Evolutionary conservation across 108 stramenopile species (phyloP), one percentile per base, ranked within the genome.

Genomic region (Cyclotella kingstonii): DNA sequence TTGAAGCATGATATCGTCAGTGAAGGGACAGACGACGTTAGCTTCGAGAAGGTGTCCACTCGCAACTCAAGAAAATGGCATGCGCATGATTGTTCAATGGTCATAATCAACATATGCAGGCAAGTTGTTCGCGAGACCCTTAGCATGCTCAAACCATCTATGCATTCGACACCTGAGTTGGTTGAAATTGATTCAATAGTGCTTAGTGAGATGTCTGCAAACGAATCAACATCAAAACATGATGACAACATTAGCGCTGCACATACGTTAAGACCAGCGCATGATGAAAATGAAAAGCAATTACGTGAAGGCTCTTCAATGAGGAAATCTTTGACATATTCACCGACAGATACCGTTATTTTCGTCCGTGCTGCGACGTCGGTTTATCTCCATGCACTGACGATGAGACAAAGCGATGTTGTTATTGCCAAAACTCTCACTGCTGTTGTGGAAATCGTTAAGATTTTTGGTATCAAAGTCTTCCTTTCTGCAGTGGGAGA

Each of bases 391-490:
- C 84, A 91, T 56, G 71, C 80, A 1, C 63, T 94, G 18, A 73
- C 82, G 3, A 62, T 91, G 59, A 61, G 70, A 26, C 71, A 87
- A 40, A 90, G 89, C 60, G 93, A 94, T 68, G 74, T 87, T 53
- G 84, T 57, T 1, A 51, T 86, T 18, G 74, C 80, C 2, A 82
- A 79, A 35, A 83, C 88, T 7, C 60, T 94, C 22, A 77, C 74
- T 46, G 88, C 88, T 3, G 76, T 81, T 19, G 73, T 84, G 7
- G 93, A 94, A 54, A 73, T 91, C 4, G 74, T 94, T 6, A 90
- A 91, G 60, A 89, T 91, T 12, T 89, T 91, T 71, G 93, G 93
- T 1, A 86, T 94, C 36, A 84, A 89, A 57, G 61, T 86, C 23
- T 94, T 94, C 54, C 78, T 90, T 21, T 72, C 83, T 47, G 87